phyloP scores from a whole-genome alignment of 2,329 filamentous ascomycete genomes.

The Cladosporium sp. region DNA sequence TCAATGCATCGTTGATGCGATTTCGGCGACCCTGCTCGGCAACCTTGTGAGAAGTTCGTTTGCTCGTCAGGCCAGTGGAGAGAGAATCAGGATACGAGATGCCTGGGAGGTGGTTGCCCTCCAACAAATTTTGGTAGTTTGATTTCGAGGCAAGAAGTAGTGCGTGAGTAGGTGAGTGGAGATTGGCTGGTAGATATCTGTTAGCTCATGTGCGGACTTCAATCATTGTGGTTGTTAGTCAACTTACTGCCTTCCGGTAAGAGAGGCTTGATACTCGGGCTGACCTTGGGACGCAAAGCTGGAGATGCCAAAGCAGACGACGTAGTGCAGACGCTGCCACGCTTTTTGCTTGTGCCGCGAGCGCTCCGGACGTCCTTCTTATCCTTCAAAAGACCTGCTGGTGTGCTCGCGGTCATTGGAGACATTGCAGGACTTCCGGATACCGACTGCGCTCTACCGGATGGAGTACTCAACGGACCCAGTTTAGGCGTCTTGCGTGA shows the following conservation, averaged over 20 bases:
- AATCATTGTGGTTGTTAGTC: neutral
- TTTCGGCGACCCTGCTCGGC: conserved; percentile 94
- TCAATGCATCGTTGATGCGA: conserved; percentile 87
- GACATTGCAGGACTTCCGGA: conserved; percentile 52
- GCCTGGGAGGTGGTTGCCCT: conserved; percentile 85
- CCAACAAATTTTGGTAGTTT: conserved; percentile 95
- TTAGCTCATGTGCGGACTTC: conserved; percentile 12
- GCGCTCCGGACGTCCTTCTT: conserved; percentile 35
- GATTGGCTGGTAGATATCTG: conserved; percentile 29
- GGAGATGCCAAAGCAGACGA: conserved; percentile 77
- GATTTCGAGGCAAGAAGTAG: conserved; percentile 87
- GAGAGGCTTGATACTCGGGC: conserved; percentile 88
- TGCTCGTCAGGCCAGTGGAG: conserved; percentile 90
- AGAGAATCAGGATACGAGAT: conserved; percentile 73
- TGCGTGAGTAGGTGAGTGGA: conserved; percentile 58
- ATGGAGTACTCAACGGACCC: conserved; percentile 51
- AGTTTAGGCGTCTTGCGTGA: conserved; percentile 61
- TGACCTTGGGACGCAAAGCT: conserved; percentile 81
- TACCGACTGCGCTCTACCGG: conserved; percentile 35
- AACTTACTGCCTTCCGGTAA: conserved; percentile 65
- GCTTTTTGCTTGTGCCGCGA: conserved; percentile 57
- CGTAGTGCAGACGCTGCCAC: conserved; percentile 52
- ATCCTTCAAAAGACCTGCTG: conserved; percentile 26
- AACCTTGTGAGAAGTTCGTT: conserved; percentile 95
- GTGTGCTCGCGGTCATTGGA: conserved; percentile 44